Percentiles rank a stretch among this genome's conserved stretches.
phyloP scores from a whole-genome alignment of 2,329 filamentous ascomycete species.

The Colletotrichum cuscutae region DNA sequence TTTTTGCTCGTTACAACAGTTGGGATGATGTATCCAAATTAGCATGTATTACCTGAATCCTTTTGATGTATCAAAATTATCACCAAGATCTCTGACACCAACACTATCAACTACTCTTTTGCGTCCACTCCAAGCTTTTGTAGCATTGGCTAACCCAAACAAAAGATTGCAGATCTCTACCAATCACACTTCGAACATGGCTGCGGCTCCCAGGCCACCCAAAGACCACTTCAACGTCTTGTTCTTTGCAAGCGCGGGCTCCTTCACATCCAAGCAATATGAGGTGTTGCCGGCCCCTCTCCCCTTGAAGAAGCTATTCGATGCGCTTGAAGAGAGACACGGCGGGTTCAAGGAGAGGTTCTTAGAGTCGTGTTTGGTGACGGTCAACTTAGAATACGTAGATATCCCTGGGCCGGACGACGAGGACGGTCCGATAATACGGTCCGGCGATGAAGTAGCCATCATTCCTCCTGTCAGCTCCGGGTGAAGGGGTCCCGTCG shows the following conservation, averaged over 20 bases:
- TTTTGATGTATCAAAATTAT: conserved; percentile 69
- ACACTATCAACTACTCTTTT: conserved; percentile 25
- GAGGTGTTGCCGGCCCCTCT: conserved; percentile 76
- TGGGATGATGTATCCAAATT: conserved; percentile 62
- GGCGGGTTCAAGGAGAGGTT: conserved; percentile 75
- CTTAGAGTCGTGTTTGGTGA: conserved; percentile 78
- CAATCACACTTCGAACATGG: conserved; percentile 41
- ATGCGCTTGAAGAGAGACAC: conserved; percentile 75
- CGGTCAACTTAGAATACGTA: conserved; percentile 84
- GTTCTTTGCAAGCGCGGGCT: conserved; percentile 82
- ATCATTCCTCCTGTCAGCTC: conserved; percentile 91
- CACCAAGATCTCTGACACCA: conserved; percentile 78
- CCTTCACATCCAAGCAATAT: conserved; percentile 74
- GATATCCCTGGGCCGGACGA: conserved; percentile 65
- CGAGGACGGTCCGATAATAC: conserved; percentile 61
- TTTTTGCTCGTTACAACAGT: conserved; percentile 23
- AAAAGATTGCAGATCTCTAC: conserved; percentile 11
- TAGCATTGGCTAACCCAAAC: conserved; percentile 37
- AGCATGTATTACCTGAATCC: conserved; percentile 70
- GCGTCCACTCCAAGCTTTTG: conserved; percentile 9
- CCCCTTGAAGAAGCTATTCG: conserved; percentile 70
- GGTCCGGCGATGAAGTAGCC: conserved; percentile 83
- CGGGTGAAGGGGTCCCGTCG: conserved; percentile 60
- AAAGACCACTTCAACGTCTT: conserved; percentile 79
- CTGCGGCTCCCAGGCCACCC: conserved; percentile 58